Evolutionary conservation across 2,329 filamentous ascomycete genomes (phyloP).

Genomic region (Fusarium sacchari): DNA sequence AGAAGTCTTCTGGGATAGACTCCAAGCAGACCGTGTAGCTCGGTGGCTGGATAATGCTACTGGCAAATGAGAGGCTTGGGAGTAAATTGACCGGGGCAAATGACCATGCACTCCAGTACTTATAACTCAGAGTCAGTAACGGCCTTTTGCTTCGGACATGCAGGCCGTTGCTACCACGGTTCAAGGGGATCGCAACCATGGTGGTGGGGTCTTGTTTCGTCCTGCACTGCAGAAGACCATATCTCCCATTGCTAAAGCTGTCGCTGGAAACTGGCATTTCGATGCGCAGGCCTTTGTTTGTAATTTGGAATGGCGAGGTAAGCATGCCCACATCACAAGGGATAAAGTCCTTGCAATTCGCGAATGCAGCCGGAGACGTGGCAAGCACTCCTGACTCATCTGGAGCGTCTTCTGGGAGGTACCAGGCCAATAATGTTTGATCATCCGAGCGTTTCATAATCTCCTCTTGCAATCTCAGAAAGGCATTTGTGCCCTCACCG

Average conservation of each 20-base stretch:
- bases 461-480: background rate
- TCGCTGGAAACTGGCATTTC: background rate
- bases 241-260: rapidly evolving
- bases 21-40: background rate
- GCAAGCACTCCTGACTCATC: background rate
- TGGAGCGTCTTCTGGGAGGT: background rate
- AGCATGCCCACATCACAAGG: background rate
- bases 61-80: background rate
- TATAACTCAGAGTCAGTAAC: rapidly evolving
- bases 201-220: rapidly evolving
- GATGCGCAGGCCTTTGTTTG: background rate
- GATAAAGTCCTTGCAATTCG: background rate
- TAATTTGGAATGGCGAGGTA: background rate
- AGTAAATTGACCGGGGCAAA: background rate
- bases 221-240: background rate
- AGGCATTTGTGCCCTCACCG: background rate
- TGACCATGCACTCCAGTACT: background rate
- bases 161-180: rapidly evolving
- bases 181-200: background rate
- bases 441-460: background rate
- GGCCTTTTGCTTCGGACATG: background rate
- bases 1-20: background rate
- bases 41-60: background rate
- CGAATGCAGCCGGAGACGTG: background rate
- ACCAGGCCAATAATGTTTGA: background rate